Conservation (phyloP, 176 grass and related monocot genomes). For the Chrysopogon serrulatus region DNA sequence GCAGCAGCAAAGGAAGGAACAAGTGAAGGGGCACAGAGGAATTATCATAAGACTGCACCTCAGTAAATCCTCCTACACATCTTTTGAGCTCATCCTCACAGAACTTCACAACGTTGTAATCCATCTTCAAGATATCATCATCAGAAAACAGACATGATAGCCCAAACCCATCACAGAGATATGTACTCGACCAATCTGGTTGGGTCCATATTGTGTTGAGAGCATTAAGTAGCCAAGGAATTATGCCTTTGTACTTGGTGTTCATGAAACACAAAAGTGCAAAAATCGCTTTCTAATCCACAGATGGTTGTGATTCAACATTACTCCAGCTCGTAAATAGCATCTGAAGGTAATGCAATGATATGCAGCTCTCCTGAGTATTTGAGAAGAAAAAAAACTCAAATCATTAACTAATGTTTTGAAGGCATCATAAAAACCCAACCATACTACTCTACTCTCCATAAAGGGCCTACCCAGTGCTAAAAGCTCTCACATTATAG, state of each 20-base stretch:
- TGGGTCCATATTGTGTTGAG: constrained; percentile 49
- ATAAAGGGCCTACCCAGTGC: background rate
- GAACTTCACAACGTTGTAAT: constrained; percentile 49
- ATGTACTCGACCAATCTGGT: constrained; percentile 40
- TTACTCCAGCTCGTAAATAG: background rate
- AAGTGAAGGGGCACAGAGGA: constrained; percentile 26
- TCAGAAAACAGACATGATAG: constrained; percentile 36
- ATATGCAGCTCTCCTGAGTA: no score
- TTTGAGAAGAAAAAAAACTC: background rate
- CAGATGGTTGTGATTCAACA: background rate
- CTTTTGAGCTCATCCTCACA: constrained; percentile 58
- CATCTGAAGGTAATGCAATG: background rate
- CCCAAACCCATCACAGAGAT: background rate
- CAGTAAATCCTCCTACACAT: constrained; percentile 15
- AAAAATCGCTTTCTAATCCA: background rate
- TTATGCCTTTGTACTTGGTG: background rate
- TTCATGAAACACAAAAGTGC: background rate
- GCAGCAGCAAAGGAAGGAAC: constrained; percentile 53
- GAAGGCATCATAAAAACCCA: background rate
- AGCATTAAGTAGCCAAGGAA: constrained; percentile 7
- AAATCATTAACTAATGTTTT: background rate
- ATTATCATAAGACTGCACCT: background rate
- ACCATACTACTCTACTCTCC: background rate
- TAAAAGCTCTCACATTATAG: background rate
- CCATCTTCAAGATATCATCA: constrained; percentile 48